A percentile compares a stretch with the other conserved stretches of the same genome.
phyloP scores from a whole-genome alignment of 805 yeast species.

The Saccharomycopsis sp. region DNA sequence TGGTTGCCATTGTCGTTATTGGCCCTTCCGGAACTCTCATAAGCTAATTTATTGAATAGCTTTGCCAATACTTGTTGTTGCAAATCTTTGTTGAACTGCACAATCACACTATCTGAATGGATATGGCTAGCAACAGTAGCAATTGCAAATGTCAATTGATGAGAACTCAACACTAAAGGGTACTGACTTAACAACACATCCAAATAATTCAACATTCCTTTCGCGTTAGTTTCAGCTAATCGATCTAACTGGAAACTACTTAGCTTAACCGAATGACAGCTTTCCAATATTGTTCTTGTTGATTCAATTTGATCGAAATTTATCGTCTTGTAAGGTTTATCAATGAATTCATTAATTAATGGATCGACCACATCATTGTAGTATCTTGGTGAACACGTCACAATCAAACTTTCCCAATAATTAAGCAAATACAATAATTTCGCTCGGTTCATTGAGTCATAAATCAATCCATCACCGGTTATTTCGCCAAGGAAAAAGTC shows the following conservation, averaged over 20 bases:
- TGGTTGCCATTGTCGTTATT: not conserved
- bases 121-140: slow-evolving; percentile 5
- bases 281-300: slow-evolving; percentile 16
- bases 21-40: slow-evolving; percentile 10
- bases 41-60: slow-evolving; percentile 1
- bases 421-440: slow-evolving; percentile 14
- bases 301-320: slow-evolving; percentile 9
- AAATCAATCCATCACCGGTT: slow-evolving; percentile 1
- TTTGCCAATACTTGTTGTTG: slow-evolving; percentile 8
- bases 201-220: slow-evolving; percentile 7
- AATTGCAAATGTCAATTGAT: slow-evolving; percentile 16
- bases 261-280: slow-evolving; percentile 17
- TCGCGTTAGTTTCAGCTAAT: slow-evolving; percentile 9
- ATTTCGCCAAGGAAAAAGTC: slow-evolving; percentile 13
- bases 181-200: slow-evolving; percentile 15
- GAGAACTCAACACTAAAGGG: slow-evolving; percentile 17
- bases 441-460: slow-evolving; percentile 7
- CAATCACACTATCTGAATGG: slow-evolving; percentile 13
- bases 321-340: slow-evolving; percentile 15
- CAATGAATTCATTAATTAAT: slow-evolving; percentile 9
- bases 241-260: slow-evolving; percentile 14
- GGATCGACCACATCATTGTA: slow-evolving; percentile 14
- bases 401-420: slow-evolving; percentile 16
- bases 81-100: slow-evolving; percentile 1
- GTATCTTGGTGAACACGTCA: slow-evolving; percentile 12